Conservation (phyloP, 305 asterid genomes). For the Ajuga reptans region DNA sequence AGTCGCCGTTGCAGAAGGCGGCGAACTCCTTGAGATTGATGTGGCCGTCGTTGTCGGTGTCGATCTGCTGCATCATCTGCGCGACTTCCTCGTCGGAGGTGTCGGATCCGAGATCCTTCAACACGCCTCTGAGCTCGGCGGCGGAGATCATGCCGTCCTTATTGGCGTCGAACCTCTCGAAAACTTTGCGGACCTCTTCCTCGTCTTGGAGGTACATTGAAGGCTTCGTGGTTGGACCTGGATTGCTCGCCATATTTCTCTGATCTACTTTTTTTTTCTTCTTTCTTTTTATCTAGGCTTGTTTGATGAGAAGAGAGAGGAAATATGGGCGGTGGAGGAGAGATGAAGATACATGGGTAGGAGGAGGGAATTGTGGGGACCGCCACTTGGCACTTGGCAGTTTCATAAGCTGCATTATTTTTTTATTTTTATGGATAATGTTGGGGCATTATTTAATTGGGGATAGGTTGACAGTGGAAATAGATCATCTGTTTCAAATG, state of each 20-base stretch:
- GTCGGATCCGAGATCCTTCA: conserved; percentile 54
- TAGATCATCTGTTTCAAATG: too few species aligned
- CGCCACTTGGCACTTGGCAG: not conserved
- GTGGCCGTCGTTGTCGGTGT: conserved; percentile 73
- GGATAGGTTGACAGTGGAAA: too few species aligned
- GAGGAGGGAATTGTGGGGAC: not conserved
- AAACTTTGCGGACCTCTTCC: conserved; percentile 44
- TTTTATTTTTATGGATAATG: too few species aligned
- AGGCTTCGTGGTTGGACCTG: conserved; percentile 24
- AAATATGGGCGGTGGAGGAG: not conserved
- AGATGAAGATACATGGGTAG: not conserved
- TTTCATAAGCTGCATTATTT: not conserved
- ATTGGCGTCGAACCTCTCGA: conserved; percentile 66
- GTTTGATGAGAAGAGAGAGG: not conserved
- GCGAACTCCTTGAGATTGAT: conserved; percentile 62
- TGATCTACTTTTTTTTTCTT: not conserved
- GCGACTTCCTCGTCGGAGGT: conserved; percentile 41
- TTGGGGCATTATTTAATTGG: too few species aligned
- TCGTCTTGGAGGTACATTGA: conserved; percentile 38
- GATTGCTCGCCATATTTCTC: conserved; percentile 20
- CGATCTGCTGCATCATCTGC: conserved; percentile 53
- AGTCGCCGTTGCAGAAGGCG: conserved; percentile 40
- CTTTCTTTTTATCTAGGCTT: not conserved
- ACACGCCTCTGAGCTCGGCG: conserved; percentile 53
- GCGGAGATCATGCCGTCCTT: conserved; percentile 71